Base-by-base conservation (phyloP, 495 filamentous ascomycete species). In the Penicillium samsonianum region DNA sequence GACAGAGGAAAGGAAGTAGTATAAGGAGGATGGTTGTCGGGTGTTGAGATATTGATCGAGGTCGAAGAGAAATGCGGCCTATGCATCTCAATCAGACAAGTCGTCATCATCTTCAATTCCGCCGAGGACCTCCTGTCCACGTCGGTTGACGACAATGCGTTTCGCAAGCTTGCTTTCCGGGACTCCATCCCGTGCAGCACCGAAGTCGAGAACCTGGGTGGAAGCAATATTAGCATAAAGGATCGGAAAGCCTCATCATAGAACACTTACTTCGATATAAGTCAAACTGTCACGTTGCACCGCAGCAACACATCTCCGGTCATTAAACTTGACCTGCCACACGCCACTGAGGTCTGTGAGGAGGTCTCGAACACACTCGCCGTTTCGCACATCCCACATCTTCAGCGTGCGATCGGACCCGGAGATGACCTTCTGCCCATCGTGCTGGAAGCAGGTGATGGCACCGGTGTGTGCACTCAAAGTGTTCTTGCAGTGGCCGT, bases 361-460 rank as follows among this genome's bases (percentile, higher is more conserved):
- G 25, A 99, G 84, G 75, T 99, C 94, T 57, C 92, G 87, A 41
- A 96, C 87, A 71, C 91, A 96, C 53, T 96, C 90, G 49, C 94
- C 94, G 23, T 85, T 94, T 61, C 86, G 84, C 35, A 96, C 87
- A 72, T 98, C 91, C 95, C 95, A 99, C 91, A 99, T 95, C 78
- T 99, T 99, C 58, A 99, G 76, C 20, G 91, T 96, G 63, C 92
- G 85, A 70, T 99, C 94, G 50, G 90, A 95, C 41, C 94, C 94
- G 38, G 91, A 96, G 52, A 99, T 93, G 47, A 99, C 92, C 64
- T 98, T 99, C 60, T 93, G 88, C 0, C 87, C 92, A 68, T 99
- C 94, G 63, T 99, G 94, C 69, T 98, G 95, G 74, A 99, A 99
- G 73, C 94, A 99, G 16, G 94, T 99, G 60, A 99, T 99, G 16